phyloP scores from a whole-genome alignment of 2,329 filamentous ascomycete genomes.

The Neonectria magnoliae region DNA sequence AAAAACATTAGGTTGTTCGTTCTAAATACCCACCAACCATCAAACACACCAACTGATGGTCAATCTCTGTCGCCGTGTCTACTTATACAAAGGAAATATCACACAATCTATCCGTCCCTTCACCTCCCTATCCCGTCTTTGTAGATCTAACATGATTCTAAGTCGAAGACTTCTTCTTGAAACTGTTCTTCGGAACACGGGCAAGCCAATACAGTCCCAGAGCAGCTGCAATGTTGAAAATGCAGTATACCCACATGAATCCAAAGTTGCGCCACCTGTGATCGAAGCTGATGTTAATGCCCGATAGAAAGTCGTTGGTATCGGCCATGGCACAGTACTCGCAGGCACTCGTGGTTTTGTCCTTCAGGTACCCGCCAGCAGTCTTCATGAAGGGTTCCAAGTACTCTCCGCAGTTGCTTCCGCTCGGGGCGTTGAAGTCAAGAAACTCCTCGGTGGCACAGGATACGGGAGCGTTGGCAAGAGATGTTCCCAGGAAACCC shows the following conservation, averaged over 20 bases:
- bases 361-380: slow-evolving; percentile 57
- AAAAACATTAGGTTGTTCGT: too few species aligned
- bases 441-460: slow-evolving; percentile 75
- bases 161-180: slow-evolving; percentile 24
- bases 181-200: slow-evolving; percentile 48
- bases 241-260: slow-evolving; percentile 62
- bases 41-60: too few species aligned
- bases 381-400: slow-evolving; percentile 56
- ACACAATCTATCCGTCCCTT: too few species aligned
- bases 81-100: too few species aligned
- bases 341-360: slow-evolving; percentile 55
- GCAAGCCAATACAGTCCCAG: slow-evolving; percentile 61
- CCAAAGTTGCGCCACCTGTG: slow-evolving; percentile 67
- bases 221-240: slow-evolving; percentile 62
- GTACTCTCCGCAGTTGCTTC: slow-evolving; percentile 66
- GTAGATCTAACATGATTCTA: too few species aligned
- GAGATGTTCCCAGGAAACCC: slow-evolving; percentile 70
- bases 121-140: too few species aligned
- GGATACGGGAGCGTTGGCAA: slow-evolving; percentile 67
- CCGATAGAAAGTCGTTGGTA: slow-evolving; percentile 53
- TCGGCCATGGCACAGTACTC: slow-evolving; percentile 54
- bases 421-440: slow-evolving; percentile 65
- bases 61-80: too few species aligned
- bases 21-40: too few species aligned
- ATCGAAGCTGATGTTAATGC: slow-evolving; percentile 56